Conservation (phyloP, 768 basidiomycete species). For the Suillus weaverae region DNA sequence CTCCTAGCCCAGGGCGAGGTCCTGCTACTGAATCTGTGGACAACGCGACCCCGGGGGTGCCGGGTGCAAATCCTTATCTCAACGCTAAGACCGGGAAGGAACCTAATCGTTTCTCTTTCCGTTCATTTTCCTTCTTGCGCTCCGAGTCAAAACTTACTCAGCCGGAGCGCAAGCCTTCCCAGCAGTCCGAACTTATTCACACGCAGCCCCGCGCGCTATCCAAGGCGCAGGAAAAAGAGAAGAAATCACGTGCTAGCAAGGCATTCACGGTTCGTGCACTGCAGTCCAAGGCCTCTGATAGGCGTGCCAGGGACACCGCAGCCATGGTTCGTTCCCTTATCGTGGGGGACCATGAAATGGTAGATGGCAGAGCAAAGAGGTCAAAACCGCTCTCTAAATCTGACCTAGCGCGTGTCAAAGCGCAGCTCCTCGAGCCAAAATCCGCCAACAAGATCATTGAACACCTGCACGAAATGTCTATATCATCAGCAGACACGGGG, state of each 20-base stretch:
- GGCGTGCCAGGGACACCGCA: conserved; percentile 64
- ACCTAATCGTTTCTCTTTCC: conserved; percentile 50
- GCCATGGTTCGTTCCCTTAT: conserved; percentile 66
- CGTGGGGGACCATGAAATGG: conserved; percentile 47
- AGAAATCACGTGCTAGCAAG: conserved; percentile 37
- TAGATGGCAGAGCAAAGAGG: conserved; percentile 36
- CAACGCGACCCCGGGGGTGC: conserved; percentile 17
- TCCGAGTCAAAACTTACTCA: conserved; percentile 31
- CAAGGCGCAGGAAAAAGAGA: conserved; percentile 38
- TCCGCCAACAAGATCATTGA: conserved; percentile 69
- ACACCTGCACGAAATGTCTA: conserved; percentile 65
- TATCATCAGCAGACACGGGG: conserved; percentile 14
- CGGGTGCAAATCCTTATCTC: conserved; percentile 2
- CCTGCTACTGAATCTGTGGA: conserved; percentile 7
- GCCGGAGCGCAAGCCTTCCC: conserved; percentile 31
- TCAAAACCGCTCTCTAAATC: conserved; percentile 45
- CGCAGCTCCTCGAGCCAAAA: conserved; percentile 64
- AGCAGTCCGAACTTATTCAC: conserved; percentile 11
- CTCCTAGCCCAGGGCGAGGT: conserved; percentile 5
- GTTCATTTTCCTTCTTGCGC: conserved; percentile 43
- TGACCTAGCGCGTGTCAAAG: conserved; percentile 63
- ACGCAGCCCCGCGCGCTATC: conserved; percentile 30
- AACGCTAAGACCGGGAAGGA: conserved; percentile 21
- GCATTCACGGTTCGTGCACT: conserved; percentile 33
- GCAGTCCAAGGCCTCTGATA: conserved; percentile 46